Conservation (phyloP, 345 rosid species). For the Arabis alpina region DNA sequence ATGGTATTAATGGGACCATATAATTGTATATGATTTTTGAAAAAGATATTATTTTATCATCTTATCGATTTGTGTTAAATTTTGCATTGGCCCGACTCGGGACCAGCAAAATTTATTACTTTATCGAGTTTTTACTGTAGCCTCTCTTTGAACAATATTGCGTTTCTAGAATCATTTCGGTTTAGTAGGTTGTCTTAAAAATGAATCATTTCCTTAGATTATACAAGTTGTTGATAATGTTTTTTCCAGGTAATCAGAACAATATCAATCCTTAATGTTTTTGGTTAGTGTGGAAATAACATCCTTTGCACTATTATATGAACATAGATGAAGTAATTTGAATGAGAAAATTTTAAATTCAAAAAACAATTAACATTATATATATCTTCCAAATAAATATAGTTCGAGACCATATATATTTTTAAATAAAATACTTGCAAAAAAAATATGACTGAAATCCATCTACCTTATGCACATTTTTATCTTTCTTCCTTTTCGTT, state of each 20-base stretch:
- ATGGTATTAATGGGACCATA: no score
- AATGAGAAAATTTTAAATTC: no score
- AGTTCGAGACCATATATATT: conserved; percentile 3
- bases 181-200: neutral
- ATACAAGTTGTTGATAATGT: neutral
- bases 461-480: conserved; percentile 42
- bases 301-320: no score
- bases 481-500: neutral
- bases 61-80: no score
- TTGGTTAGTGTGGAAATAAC: no score
- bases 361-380: neutral
- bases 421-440: conserved; percentile 5
- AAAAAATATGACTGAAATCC: conserved; percentile 17
- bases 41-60: no score
- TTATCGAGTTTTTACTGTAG: no score
- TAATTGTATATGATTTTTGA: no score
- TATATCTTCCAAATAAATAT: conserved; percentile 4
- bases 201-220: no score
- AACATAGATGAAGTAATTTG: no score
- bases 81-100: no score
- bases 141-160: conserved; percentile 2
- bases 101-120: no score
- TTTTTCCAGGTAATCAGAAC: neutral
- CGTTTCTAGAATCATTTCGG: conserved; percentile 1
- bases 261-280: neutral